Conservation (phyloP, 225 moss, liverwort and hornwort genomes). For the Physcomitrellopsis africana region DNA sequence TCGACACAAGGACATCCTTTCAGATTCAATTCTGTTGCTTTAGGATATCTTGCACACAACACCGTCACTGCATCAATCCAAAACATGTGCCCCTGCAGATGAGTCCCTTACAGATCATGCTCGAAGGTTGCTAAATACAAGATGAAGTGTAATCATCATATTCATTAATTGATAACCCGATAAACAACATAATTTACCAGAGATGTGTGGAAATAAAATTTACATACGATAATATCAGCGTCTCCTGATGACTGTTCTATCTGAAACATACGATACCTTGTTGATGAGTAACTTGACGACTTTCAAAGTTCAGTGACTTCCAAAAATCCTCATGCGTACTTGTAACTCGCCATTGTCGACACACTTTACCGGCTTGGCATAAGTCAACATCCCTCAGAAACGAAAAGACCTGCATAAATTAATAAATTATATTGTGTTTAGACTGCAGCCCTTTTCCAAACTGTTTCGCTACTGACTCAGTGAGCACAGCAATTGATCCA, state of each 20-base stretch:
- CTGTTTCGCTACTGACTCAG: background rate
- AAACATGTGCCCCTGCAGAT: slow-evolving; percentile 11
- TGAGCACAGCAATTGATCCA: slow-evolving; percentile 9
- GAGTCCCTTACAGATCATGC: background rate
- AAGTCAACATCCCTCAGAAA: slow-evolving; percentile 62
- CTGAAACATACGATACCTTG: slow-evolving; percentile 46
- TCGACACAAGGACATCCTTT: slow-evolving; percentile 72
- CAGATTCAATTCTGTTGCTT: slow-evolving; percentile 66
- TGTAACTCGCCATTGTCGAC: slow-evolving; percentile 69
- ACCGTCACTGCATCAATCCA: slow-evolving; percentile 48
- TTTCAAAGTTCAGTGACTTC: slow-evolving; percentile 73
- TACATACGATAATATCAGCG: background rate
- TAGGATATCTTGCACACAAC: slow-evolving; percentile 67
- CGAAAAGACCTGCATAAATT: slow-evolving; percentile 61
- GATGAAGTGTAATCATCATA: background rate
- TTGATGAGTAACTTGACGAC: slow-evolving; percentile 58
- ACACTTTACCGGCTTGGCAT: slow-evolving; percentile 74
- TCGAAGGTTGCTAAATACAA: background rate
- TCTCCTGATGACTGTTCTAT: slow-evolving; percentile 7
- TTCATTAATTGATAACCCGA: background rate
- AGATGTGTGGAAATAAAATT: slow-evolving; percentile 5
- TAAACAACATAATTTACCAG: slow-evolving; percentile 4
- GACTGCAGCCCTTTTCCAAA: background rate
- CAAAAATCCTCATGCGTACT: slow-evolving; percentile 84
- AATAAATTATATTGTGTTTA: background rate